Evolutionary conservation across 129 eudicot genomes (phyloP).

Genomic region (Flaveria trinervia): DNA sequence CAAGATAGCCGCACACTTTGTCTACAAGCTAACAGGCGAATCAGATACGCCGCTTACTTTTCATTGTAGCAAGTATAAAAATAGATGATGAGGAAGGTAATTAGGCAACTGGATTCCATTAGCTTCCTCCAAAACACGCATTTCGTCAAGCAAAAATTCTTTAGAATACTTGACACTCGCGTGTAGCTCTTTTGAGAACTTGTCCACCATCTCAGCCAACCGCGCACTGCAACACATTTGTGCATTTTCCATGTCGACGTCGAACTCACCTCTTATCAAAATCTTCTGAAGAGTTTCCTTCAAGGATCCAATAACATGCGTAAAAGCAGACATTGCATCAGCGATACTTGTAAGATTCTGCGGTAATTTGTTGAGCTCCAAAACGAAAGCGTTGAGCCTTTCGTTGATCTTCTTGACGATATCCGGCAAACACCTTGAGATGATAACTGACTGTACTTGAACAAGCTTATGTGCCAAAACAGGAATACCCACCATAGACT

Average conservation of each 20-base stretch:
- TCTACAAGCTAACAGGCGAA: constrained; percentile 11
- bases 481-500: constrained; percentile 28
- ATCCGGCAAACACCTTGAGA: constrained; percentile 34
- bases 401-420: constrained; percentile 32
- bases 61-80: constrained; percentile 24
- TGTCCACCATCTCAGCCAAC: constrained; percentile 27
- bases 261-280: constrained; percentile 21
- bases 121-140: constrained; percentile 36
- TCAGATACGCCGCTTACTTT: constrained; percentile 23
- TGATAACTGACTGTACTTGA: constrained; percentile 19
- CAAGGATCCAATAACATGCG: constrained; percentile 31
- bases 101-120: constrained; percentile 35
- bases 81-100: constrained; percentile 27
- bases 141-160: constrained; percentile 39
- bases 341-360: constrained; percentile 25
- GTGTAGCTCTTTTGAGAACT: constrained; percentile 20
- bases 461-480: constrained; percentile 31
- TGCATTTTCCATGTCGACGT: neutral
- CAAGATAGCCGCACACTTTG: constrained; percentile 34
- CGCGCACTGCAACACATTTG: constrained; percentile 32
- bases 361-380: constrained; percentile 38
- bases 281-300: constrained; percentile 44
- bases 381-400: constrained; percentile 25
- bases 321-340: constrained; percentile 38
- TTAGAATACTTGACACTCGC: neutral